Evolutionary conservation across 2,329 filamentous ascomycete genomes (phyloP).

Genomic region (Catunica adiposa): DNA sequence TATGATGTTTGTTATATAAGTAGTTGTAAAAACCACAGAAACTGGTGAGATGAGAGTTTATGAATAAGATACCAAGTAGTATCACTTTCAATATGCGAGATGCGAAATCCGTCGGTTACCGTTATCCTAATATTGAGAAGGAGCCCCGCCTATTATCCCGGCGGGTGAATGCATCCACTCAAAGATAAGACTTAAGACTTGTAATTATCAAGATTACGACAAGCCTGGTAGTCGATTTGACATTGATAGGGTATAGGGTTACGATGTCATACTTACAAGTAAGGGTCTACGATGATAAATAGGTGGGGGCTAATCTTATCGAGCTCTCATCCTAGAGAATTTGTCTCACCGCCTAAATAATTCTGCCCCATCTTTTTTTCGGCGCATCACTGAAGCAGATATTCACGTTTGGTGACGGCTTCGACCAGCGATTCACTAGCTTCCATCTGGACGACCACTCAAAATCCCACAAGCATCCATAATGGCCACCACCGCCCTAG

Average conservation of each 20-base stretch:
- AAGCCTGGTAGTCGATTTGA: too few species aligned
- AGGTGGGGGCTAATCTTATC: neutral
- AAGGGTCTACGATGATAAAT: neutral
- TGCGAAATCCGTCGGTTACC: neutral
- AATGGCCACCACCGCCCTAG: constrained; percentile 11
- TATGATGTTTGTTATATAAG: neutral
- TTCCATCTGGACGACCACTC: neutral
- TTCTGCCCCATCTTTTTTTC: constrained; percentile 13
- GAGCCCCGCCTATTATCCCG: neutral
- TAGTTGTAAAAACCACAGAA: neutral
- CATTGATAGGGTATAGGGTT: too few species aligned
- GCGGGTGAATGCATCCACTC: neutral
- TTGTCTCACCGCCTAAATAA: constrained; percentile 9
- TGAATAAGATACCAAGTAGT: neutral
- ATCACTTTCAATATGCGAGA: neutral
- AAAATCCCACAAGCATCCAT: neutral
- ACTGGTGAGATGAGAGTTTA: neutral
- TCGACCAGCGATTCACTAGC: neutral
- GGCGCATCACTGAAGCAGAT: neutral
- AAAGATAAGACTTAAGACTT: too few species aligned
- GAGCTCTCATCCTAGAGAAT: neutral
- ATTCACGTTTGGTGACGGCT: neutral
- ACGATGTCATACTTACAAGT: too few species aligned
- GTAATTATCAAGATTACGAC: too few species aligned
- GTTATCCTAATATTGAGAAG: neutral